phyloP scores from a whole-genome alignment of 352 stramenopile species.

The Phytophthora fragariae region DNA sequence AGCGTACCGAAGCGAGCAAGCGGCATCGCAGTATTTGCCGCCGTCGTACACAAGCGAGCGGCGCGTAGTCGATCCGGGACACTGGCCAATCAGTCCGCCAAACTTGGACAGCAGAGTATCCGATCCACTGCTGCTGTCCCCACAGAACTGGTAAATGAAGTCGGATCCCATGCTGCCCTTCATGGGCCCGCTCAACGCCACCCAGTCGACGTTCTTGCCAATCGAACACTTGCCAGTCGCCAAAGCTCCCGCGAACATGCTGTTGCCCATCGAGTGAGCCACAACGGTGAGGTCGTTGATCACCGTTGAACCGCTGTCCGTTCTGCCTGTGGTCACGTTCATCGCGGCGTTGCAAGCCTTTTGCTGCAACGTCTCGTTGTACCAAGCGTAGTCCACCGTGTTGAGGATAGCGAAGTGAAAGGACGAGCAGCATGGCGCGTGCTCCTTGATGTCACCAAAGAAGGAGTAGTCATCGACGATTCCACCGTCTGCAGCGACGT shows the following conservation, averaged over 20 bases:
- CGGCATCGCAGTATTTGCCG: constrained; percentile 36
- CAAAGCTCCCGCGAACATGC: constrained; percentile 54
- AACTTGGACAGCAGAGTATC: constrained; percentile 31
- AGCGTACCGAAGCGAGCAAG: constrained; percentile 40
- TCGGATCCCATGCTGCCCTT: constrained; percentile 61
- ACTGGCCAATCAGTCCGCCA: constrained; percentile 48
- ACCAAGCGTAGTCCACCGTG: constrained; percentile 58
- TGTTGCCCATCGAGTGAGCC: constrained; percentile 66
- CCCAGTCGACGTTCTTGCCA: constrained; percentile 41
- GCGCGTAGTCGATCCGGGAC: constrained; percentile 42
- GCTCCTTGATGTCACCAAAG: constrained; percentile 54
- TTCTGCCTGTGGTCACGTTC: constrained; percentile 28
- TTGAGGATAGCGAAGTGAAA: constrained; percentile 57
- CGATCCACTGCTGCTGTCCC: constrained; percentile 25
- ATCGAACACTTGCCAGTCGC: constrained; percentile 55
- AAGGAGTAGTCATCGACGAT: constrained; percentile 45
- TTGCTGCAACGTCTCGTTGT: constrained; percentile 51
- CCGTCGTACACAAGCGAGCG: constrained; percentile 50
- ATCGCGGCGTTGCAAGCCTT: constrained; percentile 48
- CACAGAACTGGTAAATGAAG: constrained; percentile 49
- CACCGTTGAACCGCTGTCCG: constrained; percentile 35
- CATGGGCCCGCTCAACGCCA: constrained; percentile 49
- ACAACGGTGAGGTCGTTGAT: constrained; percentile 63
- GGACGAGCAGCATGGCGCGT: constrained; percentile 62
- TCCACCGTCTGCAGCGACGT: constrained; percentile 37